Percentiles rank a stretch among this genome's conserved stretches.
These are phyloP conservation scores for Chiua sp. DNA, from an alignment of 1,284 basidiomycete species.

Conservation along the genomic window DNA sequence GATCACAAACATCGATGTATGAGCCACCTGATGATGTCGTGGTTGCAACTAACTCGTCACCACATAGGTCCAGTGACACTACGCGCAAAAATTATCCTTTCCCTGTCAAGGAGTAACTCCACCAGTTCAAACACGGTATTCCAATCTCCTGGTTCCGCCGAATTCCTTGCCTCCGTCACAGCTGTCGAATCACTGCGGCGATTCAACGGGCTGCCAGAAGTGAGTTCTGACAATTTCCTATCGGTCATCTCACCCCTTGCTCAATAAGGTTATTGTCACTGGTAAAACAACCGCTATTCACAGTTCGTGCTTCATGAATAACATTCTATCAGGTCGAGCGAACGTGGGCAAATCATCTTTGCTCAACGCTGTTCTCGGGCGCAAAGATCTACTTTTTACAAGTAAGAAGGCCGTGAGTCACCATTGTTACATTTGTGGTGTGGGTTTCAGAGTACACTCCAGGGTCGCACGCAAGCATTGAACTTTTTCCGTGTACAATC, in stretches of 20 bases:
- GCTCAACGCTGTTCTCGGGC: conserved; percentile 68
- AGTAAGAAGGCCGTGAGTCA: conserved; percentile 70
- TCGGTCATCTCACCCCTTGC: conserved; percentile 1
- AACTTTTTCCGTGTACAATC: conserved; percentile 73
- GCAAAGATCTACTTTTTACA: conserved; percentile 59
- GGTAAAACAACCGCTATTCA: conserved; percentile 39
- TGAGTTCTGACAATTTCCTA: conserved; percentile 25
- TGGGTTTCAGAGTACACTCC: neutral
- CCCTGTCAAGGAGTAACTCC: conserved; percentile 17
- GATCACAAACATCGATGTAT: too few species aligned
- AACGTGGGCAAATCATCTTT: conserved; percentile 79
- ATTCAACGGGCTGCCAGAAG: conserved; percentile 57
- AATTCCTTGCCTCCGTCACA: conserved; percentile 52
- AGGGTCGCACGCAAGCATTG: conserved; percentile 73
- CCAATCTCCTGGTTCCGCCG: conserved; percentile 43
- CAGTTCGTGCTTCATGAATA: neutral
- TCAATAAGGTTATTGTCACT: conserved; percentile 54
- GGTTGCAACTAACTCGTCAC: neutral
- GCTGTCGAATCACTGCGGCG: conserved; percentile 46
- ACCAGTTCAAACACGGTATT: conserved; percentile 34
- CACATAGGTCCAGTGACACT: neutral
- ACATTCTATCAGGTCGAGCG: conserved; percentile 49
- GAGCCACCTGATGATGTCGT: conserved; percentile 25
- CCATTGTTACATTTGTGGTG: neutral
- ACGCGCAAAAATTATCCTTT: neutral